Evolutionary conservation across 257 asterid genomes (phyloP).

Genomic region (Plantago elongata): DNA sequence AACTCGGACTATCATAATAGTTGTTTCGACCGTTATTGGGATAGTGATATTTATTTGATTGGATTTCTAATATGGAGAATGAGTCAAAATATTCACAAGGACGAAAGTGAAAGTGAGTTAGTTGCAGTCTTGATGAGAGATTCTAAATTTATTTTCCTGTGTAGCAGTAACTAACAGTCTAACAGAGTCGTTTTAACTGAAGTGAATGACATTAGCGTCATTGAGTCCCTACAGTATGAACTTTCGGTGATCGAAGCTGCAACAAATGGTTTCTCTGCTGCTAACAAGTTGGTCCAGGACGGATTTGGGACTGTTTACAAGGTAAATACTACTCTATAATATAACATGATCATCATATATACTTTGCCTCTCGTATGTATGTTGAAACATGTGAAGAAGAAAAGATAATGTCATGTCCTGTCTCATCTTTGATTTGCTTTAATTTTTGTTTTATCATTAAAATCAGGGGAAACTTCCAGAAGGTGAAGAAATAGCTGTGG

Average conservation of each 20-base stretch:
- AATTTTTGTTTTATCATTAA: background rate
- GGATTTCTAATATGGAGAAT: background rate
- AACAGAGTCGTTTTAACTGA: background rate
- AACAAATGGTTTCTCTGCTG: background rate
- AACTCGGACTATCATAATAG: background rate
- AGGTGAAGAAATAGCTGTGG: slow-evolving; percentile 1
- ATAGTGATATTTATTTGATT: background rate
- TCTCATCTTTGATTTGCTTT: background rate
- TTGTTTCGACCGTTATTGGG: background rate
- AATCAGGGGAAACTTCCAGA: slow-evolving; percentile 6
- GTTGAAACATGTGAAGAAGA: no score
- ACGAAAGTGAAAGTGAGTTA: background rate
- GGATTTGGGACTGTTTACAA: background rate
- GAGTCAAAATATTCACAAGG: background rate
- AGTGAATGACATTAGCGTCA: background rate
- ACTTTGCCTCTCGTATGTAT: background rate
- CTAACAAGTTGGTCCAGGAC: background rate
- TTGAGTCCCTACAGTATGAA: background rate
- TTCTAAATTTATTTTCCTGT: background rate
- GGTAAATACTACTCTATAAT: no score
- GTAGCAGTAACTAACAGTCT: background rate
- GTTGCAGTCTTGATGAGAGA: background rate
- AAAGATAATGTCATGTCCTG: background rate
- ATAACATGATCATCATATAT: no score
- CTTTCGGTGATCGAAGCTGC: background rate